A percentile compares a stretch with the other conserved stretches of the same genome.
Conservation (phyloP, 805 yeast genomes). For the Sungouiella thailandica region DNA sequence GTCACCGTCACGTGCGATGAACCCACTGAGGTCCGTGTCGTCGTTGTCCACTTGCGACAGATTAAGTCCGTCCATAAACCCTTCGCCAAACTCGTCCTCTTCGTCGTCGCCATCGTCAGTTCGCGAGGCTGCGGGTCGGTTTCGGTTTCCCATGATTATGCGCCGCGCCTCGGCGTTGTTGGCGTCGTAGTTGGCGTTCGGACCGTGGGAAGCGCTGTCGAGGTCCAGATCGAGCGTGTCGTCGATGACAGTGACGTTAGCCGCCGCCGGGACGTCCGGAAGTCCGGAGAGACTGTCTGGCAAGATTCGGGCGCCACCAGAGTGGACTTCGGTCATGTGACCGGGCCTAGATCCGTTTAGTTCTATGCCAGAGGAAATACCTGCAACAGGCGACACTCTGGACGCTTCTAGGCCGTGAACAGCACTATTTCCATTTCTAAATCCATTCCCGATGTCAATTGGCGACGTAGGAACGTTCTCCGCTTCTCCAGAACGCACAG, state of each 20-base stretch:
- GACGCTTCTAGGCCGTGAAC: too few species aligned
- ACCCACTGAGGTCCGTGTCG: slow-evolving; percentile 16
- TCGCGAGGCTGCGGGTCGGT: neutral
- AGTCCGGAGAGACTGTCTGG: too few species aligned
- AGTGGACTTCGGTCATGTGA: neutral
- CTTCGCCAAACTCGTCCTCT: slow-evolving; percentile 16
- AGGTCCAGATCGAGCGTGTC: too few species aligned
- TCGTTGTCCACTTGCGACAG: slow-evolving; percentile 13
- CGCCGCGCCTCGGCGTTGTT: slow-evolving; percentile 18
- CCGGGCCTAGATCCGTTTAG: too few species aligned
- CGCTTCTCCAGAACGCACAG: neutral
- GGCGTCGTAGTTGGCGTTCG: slow-evolving; percentile 3
- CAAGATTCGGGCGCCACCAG: too few species aligned
- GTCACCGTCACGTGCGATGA: slow-evolving; percentile 13
- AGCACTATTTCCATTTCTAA: too few species aligned
- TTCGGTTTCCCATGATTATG: slow-evolving; percentile 8
- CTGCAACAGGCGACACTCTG: neutral
- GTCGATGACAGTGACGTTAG: neutral
- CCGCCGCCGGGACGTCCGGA: neutral
- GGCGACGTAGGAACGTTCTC: neutral
- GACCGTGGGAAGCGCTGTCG: too few species aligned
- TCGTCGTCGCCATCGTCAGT: slow-evolving; percentile 8
- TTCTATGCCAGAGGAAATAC: neutral
- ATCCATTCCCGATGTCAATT: too few species aligned
- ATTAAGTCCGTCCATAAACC: slow-evolving; percentile 13